Conservation (phyloP, 2,329 filamentous ascomycete genomes). For the Calonectria hongkongensis region DNA sequence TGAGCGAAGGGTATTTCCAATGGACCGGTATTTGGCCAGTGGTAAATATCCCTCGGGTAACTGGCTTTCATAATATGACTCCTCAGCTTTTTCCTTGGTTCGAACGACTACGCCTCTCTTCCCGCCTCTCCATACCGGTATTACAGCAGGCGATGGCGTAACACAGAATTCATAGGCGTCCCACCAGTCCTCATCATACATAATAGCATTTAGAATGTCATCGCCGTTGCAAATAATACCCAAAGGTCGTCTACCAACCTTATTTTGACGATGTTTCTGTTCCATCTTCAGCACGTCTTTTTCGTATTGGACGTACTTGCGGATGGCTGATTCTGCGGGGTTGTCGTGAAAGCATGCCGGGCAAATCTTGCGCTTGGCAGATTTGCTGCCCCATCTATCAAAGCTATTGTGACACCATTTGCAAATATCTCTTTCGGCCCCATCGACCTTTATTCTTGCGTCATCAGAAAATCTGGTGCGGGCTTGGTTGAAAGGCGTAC, state of each 20-base stretch:
- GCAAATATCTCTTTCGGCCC: conserved; percentile 22
- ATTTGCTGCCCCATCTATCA: conserved; percentile 23
- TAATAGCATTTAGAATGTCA: neutral
- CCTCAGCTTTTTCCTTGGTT: neutral
- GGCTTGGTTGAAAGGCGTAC: neutral
- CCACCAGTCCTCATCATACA: neutral
- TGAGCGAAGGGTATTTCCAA: no score
- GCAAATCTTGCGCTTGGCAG: conserved; percentile 25
- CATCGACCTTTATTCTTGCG: conserved; percentile 23
- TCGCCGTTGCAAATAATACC: neutral
- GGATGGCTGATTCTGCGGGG: neutral
- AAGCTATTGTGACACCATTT: conserved; percentile 32
- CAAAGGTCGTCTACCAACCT: neutral
- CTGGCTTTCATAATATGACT: neutral
- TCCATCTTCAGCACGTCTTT: neutral
- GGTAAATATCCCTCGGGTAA: no score
- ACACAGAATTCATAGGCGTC: neutral
- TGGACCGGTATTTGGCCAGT: no score
- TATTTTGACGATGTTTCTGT: neutral
- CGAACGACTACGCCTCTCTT: neutral
- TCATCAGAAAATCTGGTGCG: conserved; percentile 18
- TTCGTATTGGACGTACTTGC: neutral
- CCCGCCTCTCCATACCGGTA: conserved; percentile 2
- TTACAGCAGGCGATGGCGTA: neutral
- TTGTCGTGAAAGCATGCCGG: conserved; percentile 28